Percentiles rank a stretch among this genome's conserved stretches.
phyloP scores from a whole-genome alignment of 768 basidiomycete genomes.

The Sarcodon aspratus region DNA sequence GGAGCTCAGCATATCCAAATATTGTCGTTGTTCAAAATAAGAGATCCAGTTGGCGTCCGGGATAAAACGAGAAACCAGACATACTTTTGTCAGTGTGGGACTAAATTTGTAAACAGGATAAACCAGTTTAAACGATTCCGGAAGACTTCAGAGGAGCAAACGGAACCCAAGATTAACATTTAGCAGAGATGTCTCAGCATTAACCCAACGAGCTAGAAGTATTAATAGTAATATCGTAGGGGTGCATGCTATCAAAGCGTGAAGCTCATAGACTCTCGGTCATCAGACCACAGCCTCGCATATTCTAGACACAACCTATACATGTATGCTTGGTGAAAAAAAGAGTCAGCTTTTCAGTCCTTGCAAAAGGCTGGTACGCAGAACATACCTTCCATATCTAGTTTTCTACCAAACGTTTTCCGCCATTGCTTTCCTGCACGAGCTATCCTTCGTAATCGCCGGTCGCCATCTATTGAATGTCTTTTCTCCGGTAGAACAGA shows the following conservation, averaged over 20 bases:
- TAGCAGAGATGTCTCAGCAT: too few relatives aligned
- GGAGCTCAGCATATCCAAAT: too few relatives aligned
- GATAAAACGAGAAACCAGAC: too few relatives aligned
- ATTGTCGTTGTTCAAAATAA: too few relatives aligned
- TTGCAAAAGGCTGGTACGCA: neutral
- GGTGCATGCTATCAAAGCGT: conserved; percentile 8
- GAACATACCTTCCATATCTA: conserved; percentile 85
- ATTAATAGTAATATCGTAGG: too few relatives aligned
- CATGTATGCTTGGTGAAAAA: conserved; percentile 52
- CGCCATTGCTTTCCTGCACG: conserved; percentile 92
- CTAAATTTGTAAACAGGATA: too few relatives aligned
- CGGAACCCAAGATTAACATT: too few relatives aligned
- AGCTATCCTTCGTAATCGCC: conserved; percentile 69
- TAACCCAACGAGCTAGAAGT: too few relatives aligned
- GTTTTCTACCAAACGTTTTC: conserved; percentile 63
- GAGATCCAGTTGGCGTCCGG: too few relatives aligned
- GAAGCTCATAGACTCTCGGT: conserved; percentile 60
- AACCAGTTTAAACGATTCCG: too few relatives aligned
- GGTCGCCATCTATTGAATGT: conserved; percentile 49
- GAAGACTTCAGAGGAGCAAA: too few relatives aligned
- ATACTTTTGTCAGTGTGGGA: too few relatives aligned
- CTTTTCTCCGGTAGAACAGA: conserved; percentile 22
- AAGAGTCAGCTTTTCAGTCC: neutral
- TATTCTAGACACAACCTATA: conserved; percentile 86
- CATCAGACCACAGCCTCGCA: conserved; percentile 75